These are phyloP conservation scores for Pholiota conissans DNA, from an alignment of 768 basidiomycete species.

Conservation along the genomic window DNA sequence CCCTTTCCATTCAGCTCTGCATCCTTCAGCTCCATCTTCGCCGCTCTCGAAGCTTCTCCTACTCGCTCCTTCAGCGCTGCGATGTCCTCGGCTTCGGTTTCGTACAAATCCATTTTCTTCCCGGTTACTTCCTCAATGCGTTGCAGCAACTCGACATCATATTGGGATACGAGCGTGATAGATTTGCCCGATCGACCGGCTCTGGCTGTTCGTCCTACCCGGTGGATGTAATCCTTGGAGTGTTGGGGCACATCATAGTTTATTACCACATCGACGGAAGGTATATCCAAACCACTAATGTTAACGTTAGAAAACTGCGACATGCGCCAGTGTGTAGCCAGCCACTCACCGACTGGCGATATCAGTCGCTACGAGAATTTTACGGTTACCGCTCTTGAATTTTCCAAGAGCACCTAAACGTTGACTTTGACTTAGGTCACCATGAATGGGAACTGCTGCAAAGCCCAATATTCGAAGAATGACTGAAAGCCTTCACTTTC, in stretches of 20 bases:
- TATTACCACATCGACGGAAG: slow-evolving; percentile 93
- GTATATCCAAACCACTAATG: slow-evolving; percentile 88
- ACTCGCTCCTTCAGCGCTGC: slow-evolving; percentile 86
- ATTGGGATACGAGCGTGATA: slow-evolving; percentile 97
- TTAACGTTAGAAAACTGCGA: background rate
- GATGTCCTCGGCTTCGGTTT: slow-evolving; percentile 86
- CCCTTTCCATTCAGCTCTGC: slow-evolving; percentile 53
- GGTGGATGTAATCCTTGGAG: slow-evolving; percentile 98
- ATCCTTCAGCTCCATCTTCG: slow-evolving; percentile 77
- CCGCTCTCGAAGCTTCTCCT: slow-evolving; percentile 78
- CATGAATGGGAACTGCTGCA: slow-evolving; percentile 93
- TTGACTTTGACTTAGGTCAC: slow-evolving; percentile 91
- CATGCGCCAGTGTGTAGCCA: background rate
- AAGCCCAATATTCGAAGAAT: slow-evolving; percentile 90
- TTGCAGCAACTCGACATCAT: slow-evolving; percentile 95
- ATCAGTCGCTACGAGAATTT: slow-evolving; percentile 93
- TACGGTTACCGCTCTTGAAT: slow-evolving; percentile 93
- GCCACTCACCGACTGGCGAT: slow-evolving; percentile 81
- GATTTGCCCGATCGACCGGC: slow-evolving; percentile 97
- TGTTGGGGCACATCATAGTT: slow-evolving; percentile 98
- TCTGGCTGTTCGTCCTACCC: slow-evolving; percentile 96
- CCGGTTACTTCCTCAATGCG: slow-evolving; percentile 91
- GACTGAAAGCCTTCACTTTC: slow-evolving; percentile 66
- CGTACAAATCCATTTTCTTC: slow-evolving; percentile 90
- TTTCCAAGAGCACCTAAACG: slow-evolving; percentile 91